Conservation (phyloP, 78 protist species). For the Emiliania huxleyi region DNA sequence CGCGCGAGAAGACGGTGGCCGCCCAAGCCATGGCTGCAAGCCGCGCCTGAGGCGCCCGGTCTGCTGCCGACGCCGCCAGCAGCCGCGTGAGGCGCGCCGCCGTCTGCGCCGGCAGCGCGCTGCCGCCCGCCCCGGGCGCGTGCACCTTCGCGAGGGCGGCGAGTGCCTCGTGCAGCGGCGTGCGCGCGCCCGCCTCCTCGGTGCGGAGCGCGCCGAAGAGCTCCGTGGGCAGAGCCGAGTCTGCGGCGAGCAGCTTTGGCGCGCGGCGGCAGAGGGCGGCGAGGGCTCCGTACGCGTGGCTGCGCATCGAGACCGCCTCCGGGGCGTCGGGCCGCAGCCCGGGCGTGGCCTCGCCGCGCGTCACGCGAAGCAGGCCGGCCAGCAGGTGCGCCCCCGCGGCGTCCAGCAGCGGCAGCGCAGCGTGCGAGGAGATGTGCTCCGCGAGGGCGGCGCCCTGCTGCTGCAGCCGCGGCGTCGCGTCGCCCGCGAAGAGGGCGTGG, state of each 20-base stretch:
- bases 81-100: background rate
- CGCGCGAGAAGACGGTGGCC: background rate
- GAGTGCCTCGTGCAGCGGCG: slow-evolving; percentile 17
- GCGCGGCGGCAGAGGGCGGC: background rate
- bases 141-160: slow-evolving; percentile 1
- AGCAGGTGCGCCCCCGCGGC: slow-evolving; percentile 13
- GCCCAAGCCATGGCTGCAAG: background rate
- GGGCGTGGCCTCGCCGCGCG: background rate
- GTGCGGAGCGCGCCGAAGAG: background rate
- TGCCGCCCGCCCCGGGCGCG: background rate
- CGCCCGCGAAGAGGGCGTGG: background rate
- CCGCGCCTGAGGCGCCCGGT: background rate
- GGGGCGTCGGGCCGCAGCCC: background rate
- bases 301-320: background rate
- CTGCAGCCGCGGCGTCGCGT: background rate
- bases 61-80: background rate
- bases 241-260: background rate
- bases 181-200: background rate
- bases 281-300: background rate
- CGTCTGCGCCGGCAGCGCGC: background rate
- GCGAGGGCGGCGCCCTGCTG: background rate
- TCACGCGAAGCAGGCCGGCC: background rate
- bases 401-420: background rate
- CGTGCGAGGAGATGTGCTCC: background rate
- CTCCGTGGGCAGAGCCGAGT: background rate